Evolutionary conservation across 192 early-diverging fungal species (phyloP).

Genomic region (Radiomyces spectabilis): DNA sequence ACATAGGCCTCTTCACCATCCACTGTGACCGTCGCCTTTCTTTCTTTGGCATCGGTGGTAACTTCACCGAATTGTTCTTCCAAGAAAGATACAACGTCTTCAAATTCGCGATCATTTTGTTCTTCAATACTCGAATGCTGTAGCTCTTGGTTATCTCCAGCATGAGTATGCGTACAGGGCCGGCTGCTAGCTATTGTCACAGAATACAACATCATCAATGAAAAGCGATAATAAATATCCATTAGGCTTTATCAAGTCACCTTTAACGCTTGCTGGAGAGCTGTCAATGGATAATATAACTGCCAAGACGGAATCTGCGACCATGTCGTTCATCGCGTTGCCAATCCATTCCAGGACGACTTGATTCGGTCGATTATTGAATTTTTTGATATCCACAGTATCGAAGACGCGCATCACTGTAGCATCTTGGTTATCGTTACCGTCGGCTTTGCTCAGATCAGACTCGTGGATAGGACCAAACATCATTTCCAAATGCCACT

Average conservation of each 20-base stretch:
- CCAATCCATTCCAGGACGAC: conserved; percentile 88
- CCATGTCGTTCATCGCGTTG: conserved; percentile 88
- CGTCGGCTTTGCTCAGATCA: conserved; percentile 16
- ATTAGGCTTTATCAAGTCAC: too few relatives aligned
- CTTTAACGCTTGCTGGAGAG: conserved; percentile 85
- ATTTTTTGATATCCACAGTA: conserved; percentile 64
- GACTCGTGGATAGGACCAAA: conserved; percentile 67
- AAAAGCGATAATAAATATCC: neutral
- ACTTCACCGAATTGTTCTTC: conserved; percentile 22
- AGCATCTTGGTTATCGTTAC: conserved; percentile 8
- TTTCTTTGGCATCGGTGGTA: conserved; percentile 10
- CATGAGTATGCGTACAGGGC: conserved; percentile 10
- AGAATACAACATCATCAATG: neutral
- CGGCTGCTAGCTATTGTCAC: conserved; percentile 12
- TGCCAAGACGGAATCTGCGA: conserved; percentile 89
- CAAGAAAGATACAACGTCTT: conserved; percentile 12
- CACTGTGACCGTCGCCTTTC: conserved; percentile 8
- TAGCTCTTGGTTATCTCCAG: neutral
- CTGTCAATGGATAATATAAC: conserved; percentile 79
- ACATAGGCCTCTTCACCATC: conserved; percentile 19
- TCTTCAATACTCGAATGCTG: neutral
- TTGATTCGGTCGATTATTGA: conserved; percentile 43
- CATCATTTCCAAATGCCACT: conserved; percentile 91
- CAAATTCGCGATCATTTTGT: conserved; percentile 14
- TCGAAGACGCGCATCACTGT: conserved; percentile 56